Evolutionary conservation across 768 basidiomycete species (phyloP), one percentile per base, ranked within the genome.

Genomic region (Candolleomyces eurysporus): DNA sequence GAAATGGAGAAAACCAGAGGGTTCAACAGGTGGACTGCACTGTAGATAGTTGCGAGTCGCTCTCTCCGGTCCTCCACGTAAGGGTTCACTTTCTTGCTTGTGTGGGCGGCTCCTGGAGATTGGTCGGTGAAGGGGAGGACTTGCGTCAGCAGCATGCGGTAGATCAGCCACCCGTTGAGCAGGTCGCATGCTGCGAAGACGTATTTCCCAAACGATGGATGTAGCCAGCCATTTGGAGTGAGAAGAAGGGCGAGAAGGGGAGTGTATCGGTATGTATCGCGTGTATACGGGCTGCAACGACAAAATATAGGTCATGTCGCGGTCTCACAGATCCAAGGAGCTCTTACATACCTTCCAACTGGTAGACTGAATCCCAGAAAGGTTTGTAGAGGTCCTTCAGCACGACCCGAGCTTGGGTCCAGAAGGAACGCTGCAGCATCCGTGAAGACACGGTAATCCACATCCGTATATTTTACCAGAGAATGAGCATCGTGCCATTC

Each of bases 1-100:
- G 96, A 97, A 67, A 99, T 98, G 64, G 94, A 90, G 73, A 97
- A 91, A 2, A 96, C 90, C 66, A 99, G 83, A 0, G 97, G 97
- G 75, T 96, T 98, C 61, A 98, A 81, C 2, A 98, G 87, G 77
- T 98, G 93, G 2, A 90, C 68, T 0, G 84, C 76, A 40, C 84
- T 83, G 65, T 86, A 86, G n/a, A 87, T 65, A 1, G 83, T 80
- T 5, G 90, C 87, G 58, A 74, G 48, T 9, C 61, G n/a, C 30
- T 58, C 55, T 5, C 48, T 72, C 65, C 56, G 59, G 21, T 58
- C 65, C 54, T 31, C 30, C 19, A 61, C 54, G 58, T 57, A 48
- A 13, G 64, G 57, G 54, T 51, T 42, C 46, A 58, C 48, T 17
- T 57, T 36, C 36, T 58, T 67, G 42, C 14, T 62, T 54, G 61